Evolutionary conservation across 495 filamentous ascomycete species (phyloP).

Genomic region (Trichoderma virens): DNA sequence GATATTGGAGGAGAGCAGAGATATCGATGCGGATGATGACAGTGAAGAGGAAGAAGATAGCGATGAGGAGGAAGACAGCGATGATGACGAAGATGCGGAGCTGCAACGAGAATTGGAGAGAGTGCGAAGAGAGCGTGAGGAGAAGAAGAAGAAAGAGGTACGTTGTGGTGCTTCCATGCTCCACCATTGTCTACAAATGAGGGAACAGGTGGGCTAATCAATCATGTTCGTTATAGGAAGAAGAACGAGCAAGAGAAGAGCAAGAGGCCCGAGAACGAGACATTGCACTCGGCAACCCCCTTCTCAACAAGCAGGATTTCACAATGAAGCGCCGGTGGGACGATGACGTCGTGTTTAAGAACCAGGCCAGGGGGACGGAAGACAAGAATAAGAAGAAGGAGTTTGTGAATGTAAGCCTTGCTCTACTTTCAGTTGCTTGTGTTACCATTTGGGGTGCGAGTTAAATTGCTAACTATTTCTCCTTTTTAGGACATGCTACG

Average conservation of each 20-base stretch:
- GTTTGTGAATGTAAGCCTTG: constrained; percentile 76
- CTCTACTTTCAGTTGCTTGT: not conserved
- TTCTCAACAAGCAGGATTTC: constrained; percentile 72
- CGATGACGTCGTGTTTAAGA: constrained; percentile 99
- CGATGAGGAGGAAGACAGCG: constrained; percentile 66
- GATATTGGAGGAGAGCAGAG: constrained; percentile 79
- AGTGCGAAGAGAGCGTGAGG: constrained; percentile 82
- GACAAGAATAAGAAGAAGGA: constrained; percentile 84
- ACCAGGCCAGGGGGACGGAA: constrained; percentile 91
- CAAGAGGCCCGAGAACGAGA: constrained; percentile 76
- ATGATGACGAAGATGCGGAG: constrained; percentile 86
- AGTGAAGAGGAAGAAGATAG: constrained; percentile 45
- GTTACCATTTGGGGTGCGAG: not conserved
- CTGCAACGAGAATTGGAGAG: constrained; percentile 89
- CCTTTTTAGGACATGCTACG: constrained; percentile 70
- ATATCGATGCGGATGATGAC: constrained; percentile 86
- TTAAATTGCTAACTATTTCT: constrained; percentile 17
- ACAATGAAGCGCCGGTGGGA: constrained; percentile 85
- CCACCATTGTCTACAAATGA: not conserved
- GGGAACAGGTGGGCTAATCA: not conserved
- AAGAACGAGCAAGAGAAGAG: constrained; percentile 66
- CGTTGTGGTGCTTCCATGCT: not conserved
- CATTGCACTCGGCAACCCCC: constrained; percentile 86
- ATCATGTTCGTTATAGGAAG: constrained; percentile 43
- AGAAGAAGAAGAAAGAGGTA: constrained; percentile 78